A percentile compares a stretch with the other conserved stretches of the same genome.
phyloP scores from a whole-genome alignment of 1,284 basidiomycete genomes.

The Heterobasidion irregulare region DNA sequence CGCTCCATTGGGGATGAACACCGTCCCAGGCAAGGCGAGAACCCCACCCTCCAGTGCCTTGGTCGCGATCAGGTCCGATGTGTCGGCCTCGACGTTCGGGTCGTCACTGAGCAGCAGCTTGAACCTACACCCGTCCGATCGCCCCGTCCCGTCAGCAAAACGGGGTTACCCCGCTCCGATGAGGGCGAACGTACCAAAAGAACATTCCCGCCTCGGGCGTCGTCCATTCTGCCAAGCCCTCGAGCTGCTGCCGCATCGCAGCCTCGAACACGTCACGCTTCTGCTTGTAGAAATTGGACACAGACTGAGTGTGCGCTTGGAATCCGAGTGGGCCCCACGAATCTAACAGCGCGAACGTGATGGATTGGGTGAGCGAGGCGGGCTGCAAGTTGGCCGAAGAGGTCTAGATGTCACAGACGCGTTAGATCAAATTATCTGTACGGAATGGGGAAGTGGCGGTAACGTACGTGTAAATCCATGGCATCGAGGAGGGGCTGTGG shows the following conservation, averaged over 20 bases:
- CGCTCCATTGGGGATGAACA: constrained; percentile 66
- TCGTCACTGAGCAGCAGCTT: constrained; percentile 42
- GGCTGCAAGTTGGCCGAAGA: constrained; percentile 74
- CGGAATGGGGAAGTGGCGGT: constrained; percentile 4
- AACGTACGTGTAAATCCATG: constrained; percentile 64
- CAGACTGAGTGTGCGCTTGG: constrained; percentile 57
- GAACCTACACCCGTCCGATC: constrained; percentile 39
- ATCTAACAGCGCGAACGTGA: constrained; percentile 63
- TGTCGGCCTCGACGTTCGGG: constrained; percentile 56
- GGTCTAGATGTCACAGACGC: constrained; percentile 33
- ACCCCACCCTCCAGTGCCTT: constrained; percentile 80
- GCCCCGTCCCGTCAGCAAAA: constrained; percentile 7
- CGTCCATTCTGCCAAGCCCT: constrained; percentile 76
- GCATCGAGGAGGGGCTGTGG: constrained; percentile 67
- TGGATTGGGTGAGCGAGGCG: constrained; percentile 71
- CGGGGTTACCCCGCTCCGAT: constrained; percentile 2
- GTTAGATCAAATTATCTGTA: constrained; percentile 10
- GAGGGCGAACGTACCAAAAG: constrained; percentile 57
- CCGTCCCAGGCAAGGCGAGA: constrained; percentile 79
- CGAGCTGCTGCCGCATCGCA: constrained; percentile 68
- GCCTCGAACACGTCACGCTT: constrained; percentile 78
- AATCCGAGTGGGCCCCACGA: constrained; percentile 81
- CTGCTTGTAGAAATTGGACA: constrained; percentile 74
- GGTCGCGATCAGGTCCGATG: constrained; percentile 67
- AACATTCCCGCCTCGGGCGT: constrained; percentile 89